Conservation (phyloP, 805 yeast species). For the Saturnispora gosingensis region DNA sequence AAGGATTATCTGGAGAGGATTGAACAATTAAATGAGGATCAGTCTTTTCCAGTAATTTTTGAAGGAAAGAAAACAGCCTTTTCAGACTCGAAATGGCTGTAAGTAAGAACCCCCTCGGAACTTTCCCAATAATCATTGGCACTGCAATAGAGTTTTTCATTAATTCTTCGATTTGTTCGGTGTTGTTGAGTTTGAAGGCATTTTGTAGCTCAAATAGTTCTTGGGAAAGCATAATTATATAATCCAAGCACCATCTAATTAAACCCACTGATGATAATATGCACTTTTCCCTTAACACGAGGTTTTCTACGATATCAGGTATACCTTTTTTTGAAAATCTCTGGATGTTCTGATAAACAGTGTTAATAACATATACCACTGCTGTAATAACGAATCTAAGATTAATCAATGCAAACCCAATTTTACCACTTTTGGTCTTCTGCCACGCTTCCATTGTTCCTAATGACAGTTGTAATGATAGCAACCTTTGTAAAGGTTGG, state of each 20-base stretch:
- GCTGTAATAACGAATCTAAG: slow-evolving; percentile 66
- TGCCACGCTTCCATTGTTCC: slow-evolving; percentile 40
- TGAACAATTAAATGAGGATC: slow-evolving; percentile 27
- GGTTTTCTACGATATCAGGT: slow-evolving; percentile 35
- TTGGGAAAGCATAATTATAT: slow-evolving; percentile 61
- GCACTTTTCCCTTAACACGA: slow-evolving; percentile 48
- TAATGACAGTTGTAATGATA: slow-evolving; percentile 58
- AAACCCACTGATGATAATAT: slow-evolving; percentile 63
- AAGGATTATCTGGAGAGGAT: slow-evolving; percentile 24
- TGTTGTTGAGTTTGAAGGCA: slow-evolving; percentile 20
- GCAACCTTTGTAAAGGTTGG: slow-evolving; percentile 67
- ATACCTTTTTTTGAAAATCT: slow-evolving; percentile 47
- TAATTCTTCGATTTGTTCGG: slow-evolving; percentile 15
- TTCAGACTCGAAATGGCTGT: slow-evolving; percentile 61
- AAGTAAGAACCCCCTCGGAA: slow-evolving; percentile 57
- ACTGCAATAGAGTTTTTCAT: slow-evolving; percentile 33
- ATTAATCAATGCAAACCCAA: slow-evolving; percentile 59
- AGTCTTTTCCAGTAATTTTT: slow-evolving; percentile 46
- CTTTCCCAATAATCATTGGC: slow-evolving; percentile 56
- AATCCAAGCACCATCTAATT: slow-evolving; percentile 79
- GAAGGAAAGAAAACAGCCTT: slow-evolving; percentile 47
- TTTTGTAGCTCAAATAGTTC: slow-evolving; percentile 47
- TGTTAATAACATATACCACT: slow-evolving; percentile 49
- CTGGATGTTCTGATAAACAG: slow-evolving; percentile 55
- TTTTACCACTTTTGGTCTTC: slow-evolving; percentile 32